Evolutionary conservation across 352 stramenopile species (phyloP), one percentile per base, ranked within the genome.

Genomic region (Phytophthora tubulina): DNA sequence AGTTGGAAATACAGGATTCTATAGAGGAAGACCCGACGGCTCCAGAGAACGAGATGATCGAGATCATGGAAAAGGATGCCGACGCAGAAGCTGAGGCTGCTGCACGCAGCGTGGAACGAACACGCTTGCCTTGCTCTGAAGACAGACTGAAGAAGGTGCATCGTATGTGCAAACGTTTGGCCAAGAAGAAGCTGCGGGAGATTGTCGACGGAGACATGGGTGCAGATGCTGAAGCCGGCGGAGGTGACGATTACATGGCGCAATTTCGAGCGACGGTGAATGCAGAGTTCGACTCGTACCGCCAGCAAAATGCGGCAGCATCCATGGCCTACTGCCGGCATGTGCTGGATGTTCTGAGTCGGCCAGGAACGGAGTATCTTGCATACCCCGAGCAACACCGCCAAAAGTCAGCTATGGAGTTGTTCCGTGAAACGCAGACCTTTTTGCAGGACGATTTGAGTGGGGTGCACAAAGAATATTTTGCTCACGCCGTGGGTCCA

Each of bases 251-350:
- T 74, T 93, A 92, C 36, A 64, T 94, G 62, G 81, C 81, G 27
- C 79, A 77, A 42, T 96, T 96, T 60, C 86, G 86, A 1, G 44
- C 71, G 7, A 64, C 82, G 1, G 77, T 92, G 8, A 63, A 63
- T 27, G 63, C 67, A 1, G 67, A 85, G 31, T 85, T 89, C 3
- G 81, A 86, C 39, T 68, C 79, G 15, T 94, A 85, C 65, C 75
- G 79, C 42, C 86, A 94, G 66, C 84, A 94, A 44, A 96, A 96
- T 63, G 86, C 86, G 8, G 86, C 82, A 4, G 89, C 88, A 15
- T 96, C 89, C 4, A 96, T 96, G 89, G 62, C 85, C 0, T 96
- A 95, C 63, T 96, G 89, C 55, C 73, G 88, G 4, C 78, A 93
- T 44, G 63, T 94, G 27, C 77, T 96, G 30, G 63, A 78, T 6